Conservation (phyloP, 352 stramenopile genomes). For the Plasmopara muralis region DNA sequence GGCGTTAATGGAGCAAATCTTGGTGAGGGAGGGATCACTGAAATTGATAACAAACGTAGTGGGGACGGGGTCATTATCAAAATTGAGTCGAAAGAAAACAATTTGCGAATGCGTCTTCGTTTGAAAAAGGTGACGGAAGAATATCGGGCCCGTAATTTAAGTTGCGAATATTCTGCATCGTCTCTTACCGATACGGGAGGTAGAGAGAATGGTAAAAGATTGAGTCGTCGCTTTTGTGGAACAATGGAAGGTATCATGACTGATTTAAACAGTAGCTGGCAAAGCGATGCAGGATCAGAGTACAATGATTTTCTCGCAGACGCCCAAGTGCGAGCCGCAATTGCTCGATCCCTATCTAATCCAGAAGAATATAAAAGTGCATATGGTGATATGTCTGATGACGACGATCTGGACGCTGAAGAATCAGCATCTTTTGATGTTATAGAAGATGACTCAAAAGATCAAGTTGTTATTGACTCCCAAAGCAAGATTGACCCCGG, state of each 20-base stretch:
- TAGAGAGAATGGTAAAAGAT: constrained; percentile 27
- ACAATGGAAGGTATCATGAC: constrained; percentile 27
- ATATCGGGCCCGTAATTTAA: constrained; percentile 61
- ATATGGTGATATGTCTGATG: constrained; percentile 42
- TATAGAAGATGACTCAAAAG: constrained; percentile 13
- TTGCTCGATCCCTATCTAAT: constrained; percentile 64
- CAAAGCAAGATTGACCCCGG: constrained; percentile 6
- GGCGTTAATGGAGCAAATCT: neutral
- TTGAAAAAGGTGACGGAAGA: constrained; percentile 61
- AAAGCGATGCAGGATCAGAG: constrained; percentile 64
- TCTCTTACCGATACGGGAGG: constrained; percentile 45
- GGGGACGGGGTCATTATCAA: constrained; percentile 45
- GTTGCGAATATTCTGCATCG: constrained; percentile 44
- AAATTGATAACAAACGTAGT: neutral
- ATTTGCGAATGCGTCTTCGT: constrained; percentile 62
- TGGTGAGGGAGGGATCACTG: neutral
- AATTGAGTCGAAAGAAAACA: constrained; percentile 62
- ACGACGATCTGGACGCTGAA: constrained; percentile 38
- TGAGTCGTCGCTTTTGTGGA: constrained; percentile 22
- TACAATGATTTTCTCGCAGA: constrained; percentile 75
- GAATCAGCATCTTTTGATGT: constrained; percentile 34
- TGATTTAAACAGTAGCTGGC: constrained; percentile 53
- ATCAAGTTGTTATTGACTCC: constrained; percentile 2
- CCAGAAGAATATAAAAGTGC: constrained; percentile 37
- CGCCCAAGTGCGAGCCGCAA: constrained; percentile 71